Base-by-base conservation (phyloP, 1,139 yeast genomes). In the Blastobotrys illinoisensis region DNA sequence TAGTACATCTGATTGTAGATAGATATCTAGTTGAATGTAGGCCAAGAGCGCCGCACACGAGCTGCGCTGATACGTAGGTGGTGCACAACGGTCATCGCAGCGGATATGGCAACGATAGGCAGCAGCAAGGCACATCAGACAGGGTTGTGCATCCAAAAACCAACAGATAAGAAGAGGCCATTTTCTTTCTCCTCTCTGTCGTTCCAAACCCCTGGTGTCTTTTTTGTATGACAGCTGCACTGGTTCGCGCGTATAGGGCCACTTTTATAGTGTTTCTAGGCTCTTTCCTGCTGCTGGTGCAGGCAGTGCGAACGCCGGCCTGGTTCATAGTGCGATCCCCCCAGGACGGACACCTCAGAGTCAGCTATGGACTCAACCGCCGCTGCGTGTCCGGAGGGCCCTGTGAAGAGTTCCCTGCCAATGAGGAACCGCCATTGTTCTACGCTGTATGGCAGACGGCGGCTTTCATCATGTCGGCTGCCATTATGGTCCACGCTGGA, bases 391-490 rank as follows among this genome's bases (percentile, higher is more conserved):
- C 40, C 16, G 40, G 40, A 2, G 11, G 11, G 5, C 16, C 40
- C 40, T 32, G 40, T 16, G 40, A 32, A 16, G 40, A 32, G 6
- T 32, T 32, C 40, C 40, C 40, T 14, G 14, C 14, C 14, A 13
- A 3, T 32, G 40, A n/a, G 16, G 40, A 32, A 16, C 16, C 14
- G 40, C 40, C 14, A 32, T 32, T 14, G 48, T 45, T 50, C 47
- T 48, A 51, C 24, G 51, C 51, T 1, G 20, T 26, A 3, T 54
- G 67, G 67, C 55, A 59, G 44, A 59, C 62, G 3, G 56, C 62
- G 14, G 59, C 60, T 23, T 64, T 64, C 50, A 54, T 61, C 36
- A 58, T 64, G 61, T 61, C 62, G 63, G 48, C 59, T 20, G 51
- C 63, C 13, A 36, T 60, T n/a, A 63, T 62, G 5, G 54, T 64